Evolutionary conservation across 2,329 filamentous ascomycete genomes (phyloP).

Genomic region (Aspergillus phoenicis): DNA sequence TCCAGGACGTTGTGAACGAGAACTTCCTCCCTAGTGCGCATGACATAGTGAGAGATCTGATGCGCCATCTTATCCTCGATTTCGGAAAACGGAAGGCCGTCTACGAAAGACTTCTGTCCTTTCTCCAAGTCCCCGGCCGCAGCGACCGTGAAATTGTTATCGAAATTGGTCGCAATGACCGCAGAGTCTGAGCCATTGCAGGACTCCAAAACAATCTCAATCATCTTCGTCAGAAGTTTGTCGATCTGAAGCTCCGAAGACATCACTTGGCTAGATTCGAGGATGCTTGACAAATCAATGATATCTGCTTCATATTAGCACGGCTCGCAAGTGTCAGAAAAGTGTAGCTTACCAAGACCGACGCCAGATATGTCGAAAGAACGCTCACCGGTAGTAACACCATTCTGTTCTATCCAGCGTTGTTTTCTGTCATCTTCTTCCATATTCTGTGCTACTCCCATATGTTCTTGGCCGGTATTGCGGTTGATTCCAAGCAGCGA

Average conservation of each 20-base stretch:
- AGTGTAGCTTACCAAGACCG: constrained; percentile 36
- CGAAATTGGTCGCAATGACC: constrained; percentile 63
- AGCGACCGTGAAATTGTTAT: constrained; percentile 61
- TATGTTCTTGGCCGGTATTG: constrained; percentile 34
- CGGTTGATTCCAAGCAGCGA: constrained; percentile 49
- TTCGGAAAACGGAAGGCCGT: constrained; percentile 59
- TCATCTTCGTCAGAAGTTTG: constrained; percentile 64
- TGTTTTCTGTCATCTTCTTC: constrained; percentile 46
- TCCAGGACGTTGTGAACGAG: constrained; percentile 65
- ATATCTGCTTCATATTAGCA: constrained; percentile 58
- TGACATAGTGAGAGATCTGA: constrained; percentile 63
- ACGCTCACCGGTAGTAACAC: constrained; percentile 40
- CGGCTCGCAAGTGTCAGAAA: not conserved
- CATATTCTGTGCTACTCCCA: constrained; percentile 32
- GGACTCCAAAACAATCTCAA: constrained; percentile 65
- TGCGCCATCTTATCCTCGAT: constrained; percentile 61
- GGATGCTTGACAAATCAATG: constrained; percentile 64
- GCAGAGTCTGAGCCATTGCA: constrained; percentile 63
- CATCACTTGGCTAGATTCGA: constrained; percentile 66
- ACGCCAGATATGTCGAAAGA: constrained; percentile 47
- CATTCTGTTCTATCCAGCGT: constrained; percentile 47
- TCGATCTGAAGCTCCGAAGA: constrained; percentile 67
- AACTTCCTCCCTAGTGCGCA: constrained; percentile 65
- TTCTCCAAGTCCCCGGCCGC: constrained; percentile 61
- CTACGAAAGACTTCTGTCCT: constrained; percentile 56